Evolutionary conservation across 164 flowering plant genomes (phyloP), one percentile per base, ranked within the genome.

Genomic region (Vitis amurensis): DNA sequence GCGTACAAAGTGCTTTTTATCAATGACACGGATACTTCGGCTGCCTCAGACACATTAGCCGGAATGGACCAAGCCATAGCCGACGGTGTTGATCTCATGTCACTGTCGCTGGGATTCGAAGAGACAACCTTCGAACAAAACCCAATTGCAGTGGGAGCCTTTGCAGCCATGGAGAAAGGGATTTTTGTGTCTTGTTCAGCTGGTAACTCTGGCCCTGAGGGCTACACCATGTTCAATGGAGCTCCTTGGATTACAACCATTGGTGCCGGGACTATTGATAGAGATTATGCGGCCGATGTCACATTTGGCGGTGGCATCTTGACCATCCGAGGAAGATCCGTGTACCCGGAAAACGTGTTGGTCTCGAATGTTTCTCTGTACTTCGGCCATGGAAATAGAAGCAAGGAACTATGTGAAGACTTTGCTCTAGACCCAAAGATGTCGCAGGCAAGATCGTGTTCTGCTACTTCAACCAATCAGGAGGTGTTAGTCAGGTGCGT

Each of bases 241-340:
- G 85, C 85, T 59, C 86, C 88, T 11, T 85, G 88, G 88, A 67
- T 82, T 59, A 80, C 73, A 16, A 80, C 86, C 0, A 75, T 85
- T 14, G 88, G 81, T 27, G 83, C 88, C 1, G 79, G 81, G 4
- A 80, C 81, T 1, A 56, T 80, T 6, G 80, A 80, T 29, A 53
- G 83, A 48, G 61, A 57, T 2, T 80, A 57, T 12, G 61, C 53
- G 0, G 84, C 75, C 8, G 10, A 14, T 13, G 71, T 77, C 51
- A 75, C 77, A 0, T 59, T 78, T 1, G 84, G 78, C 0, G 61
- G 79, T 12, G 81, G 73, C 0, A 12, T 9, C 3, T 9, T 69
- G 11, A 71, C 78, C 3, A 7, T 81, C 0, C 44, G 44, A 37
- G 44, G 44, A 37, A 37, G 44, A 37, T 37, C 44, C 44, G 44